Conservation (phyloP, 768 basidiomycete species). For the Lactarius hengduanensis region DNA sequence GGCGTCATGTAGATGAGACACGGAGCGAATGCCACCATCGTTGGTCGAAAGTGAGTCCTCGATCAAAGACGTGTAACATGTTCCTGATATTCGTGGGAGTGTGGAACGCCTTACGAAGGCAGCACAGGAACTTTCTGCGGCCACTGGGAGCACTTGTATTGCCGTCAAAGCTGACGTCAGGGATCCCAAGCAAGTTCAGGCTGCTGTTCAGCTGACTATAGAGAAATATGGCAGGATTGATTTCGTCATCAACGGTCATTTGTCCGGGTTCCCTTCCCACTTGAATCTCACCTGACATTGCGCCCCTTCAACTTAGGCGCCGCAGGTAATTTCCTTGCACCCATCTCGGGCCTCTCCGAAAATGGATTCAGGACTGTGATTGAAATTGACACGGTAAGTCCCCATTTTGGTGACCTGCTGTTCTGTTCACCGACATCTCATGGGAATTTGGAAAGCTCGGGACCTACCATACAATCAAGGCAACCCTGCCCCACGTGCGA, state of each 20-base stretch:
- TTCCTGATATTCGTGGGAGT: constrained; percentile 39
- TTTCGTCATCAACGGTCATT: constrained; percentile 88
- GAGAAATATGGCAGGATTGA: constrained; percentile 84
- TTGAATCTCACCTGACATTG: not conserved
- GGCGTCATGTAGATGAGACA: constrained; percentile 62
- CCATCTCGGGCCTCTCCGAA: constrained; percentile 78
- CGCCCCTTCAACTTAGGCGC: constrained; percentile 54
- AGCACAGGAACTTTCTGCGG: constrained; percentile 65
- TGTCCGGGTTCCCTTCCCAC: not conserved
- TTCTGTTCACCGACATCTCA: constrained; percentile 6
- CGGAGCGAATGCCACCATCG: constrained; percentile 77
- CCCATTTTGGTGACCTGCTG: not conserved
- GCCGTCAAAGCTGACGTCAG: constrained; percentile 81
- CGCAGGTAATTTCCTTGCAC: constrained; percentile 93
- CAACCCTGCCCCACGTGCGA: constrained; percentile 74
- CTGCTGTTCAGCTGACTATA: constrained; percentile 73
- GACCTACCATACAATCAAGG: constrained; percentile 93
- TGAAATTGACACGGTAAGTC: constrained; percentile 84
- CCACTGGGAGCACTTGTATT: constrained; percentile 71
- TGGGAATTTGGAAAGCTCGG: constrained; percentile 71
- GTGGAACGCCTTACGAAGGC: constrained; percentile 66
- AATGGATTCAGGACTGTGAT: constrained; percentile 92
- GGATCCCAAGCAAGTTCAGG: constrained; percentile 64
- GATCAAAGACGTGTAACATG: constrained; percentile 5
- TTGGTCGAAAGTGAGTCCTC: constrained; percentile 76